Base-by-base conservation (phyloP, 345 rosid genomes). In the Excoecaria cochinchinensis region DNA sequence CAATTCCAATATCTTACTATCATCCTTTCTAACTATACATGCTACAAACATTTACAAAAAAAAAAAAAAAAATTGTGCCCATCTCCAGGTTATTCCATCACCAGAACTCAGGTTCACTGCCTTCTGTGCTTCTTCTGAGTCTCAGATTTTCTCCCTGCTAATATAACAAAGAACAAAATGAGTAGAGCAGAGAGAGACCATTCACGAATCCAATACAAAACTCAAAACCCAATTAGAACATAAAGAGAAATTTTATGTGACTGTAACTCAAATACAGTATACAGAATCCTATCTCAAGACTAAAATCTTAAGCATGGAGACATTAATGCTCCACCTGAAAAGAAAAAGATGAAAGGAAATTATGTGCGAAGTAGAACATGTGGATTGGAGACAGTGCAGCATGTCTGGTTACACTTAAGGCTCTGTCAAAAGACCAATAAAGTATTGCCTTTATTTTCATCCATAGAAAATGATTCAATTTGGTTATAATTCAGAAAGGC, bases 41-140 rank as follows among this genome's bases (percentile, higher is more conserved):
- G 48, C 48, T 65, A 22, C 69, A 65, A 40, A 24, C 47, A 63
- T 40, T 16, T 63, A 39, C 68, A 38, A 63, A 48, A 48, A n/a
- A n/a, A n/a, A n/a, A n/a, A n/a, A n/a, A n/a, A n/a, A n/a, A 3
- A 22, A 6, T 47, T 3, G 9, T 39, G 19, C 11, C 16, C 17
- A 38, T 63, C 67, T 19, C 19, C 22, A 63, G 31, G 71, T 31
- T 8, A 8, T n/a, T 6, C n/a, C 6, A 19, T 48, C 19, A 22
- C 39, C 1, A n/a, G 57, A 21, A n/a, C 38, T 63, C 21, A 17
- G 58, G 11, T 50, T 50, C 0, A 19, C 19, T 16, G 53, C 38
- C 14, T 36, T 61, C 53, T 70, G 11, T 70, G 73, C 73, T 70
- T 53, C 44, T 68, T 68, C 22, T 38, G 59, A 70, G 73, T 48